Evolutionary conservation across 176 grass and related monocot species (phyloP).

Genomic region (Thalia dealbata): DNA sequence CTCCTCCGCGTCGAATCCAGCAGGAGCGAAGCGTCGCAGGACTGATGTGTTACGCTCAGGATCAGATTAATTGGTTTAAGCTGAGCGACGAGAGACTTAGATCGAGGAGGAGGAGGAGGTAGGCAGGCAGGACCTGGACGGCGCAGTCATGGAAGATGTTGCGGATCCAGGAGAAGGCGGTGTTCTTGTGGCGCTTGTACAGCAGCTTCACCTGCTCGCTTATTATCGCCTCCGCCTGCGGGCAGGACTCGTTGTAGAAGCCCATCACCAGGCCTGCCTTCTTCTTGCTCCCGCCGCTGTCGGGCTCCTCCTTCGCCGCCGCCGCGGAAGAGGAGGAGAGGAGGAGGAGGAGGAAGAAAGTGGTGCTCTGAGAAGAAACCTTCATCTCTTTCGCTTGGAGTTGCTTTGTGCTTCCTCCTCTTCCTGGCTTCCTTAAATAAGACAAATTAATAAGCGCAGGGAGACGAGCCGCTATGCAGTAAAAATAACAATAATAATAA

Average conservation of each 20-base stretch:
- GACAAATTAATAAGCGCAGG: no score
- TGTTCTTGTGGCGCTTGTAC: slow-evolving; percentile 38
- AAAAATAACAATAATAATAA: no score
- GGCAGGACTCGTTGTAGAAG: slow-evolving; percentile 35
- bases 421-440: no score
- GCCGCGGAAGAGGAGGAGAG: neutral
- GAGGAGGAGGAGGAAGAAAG: neutral
- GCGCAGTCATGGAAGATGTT: slow-evolving; percentile 45
- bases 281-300: neutral
- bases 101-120: no score
- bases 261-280: slow-evolving; percentile 7
- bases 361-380: neutral
- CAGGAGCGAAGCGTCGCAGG: slow-evolving; percentile 36
- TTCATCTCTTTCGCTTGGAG: neutral
- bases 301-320: neutral
- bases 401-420: no score
- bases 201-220: slow-evolving; percentile 32
- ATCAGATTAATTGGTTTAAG: no score
- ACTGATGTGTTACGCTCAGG: slow-evolving; percentile 17
- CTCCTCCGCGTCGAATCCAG: slow-evolving; percentile 33
- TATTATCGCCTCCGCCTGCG: slow-evolving; percentile 30
- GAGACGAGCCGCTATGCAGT: no score
- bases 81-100: no score
- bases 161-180: slow-evolving; percentile 39
- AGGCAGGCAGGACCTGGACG: slow-evolving; percentile 26